Percentiles rank a stretch among this genome's conserved stretches.
Evolutionary conservation across 176 grass and related monocot genomes (phyloP).

Genomic region (Phyllostachys edulis): DNA sequence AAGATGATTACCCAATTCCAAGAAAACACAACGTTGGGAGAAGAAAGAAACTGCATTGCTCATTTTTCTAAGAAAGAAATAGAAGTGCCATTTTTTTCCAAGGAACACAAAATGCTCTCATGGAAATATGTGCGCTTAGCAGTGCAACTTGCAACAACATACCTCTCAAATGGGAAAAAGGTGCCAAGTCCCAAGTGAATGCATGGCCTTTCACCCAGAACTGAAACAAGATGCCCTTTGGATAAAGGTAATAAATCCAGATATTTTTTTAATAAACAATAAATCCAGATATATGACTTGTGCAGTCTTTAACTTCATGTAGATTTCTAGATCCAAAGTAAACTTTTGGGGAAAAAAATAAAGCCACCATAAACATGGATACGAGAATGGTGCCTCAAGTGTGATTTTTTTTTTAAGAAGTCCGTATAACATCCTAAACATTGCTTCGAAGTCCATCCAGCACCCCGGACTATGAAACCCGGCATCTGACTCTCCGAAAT

Average conservation of each 20-base stretch:
- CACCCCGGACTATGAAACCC: too few relatives aligned
- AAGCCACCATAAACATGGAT: not conserved
- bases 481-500: too few relatives aligned
- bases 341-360: not conserved
- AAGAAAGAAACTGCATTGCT: not conserved
- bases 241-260: not conserved
- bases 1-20: not conserved
- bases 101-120: not conserved
- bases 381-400: not conserved
- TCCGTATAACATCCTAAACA: too few relatives aligned
- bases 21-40: not conserved
- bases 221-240: not conserved
- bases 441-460: too few relatives aligned
- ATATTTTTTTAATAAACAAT: too few relatives aligned
- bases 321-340: not conserved
- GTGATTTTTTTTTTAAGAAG: too few relatives aligned
- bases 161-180: conserved; percentile 13
- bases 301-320: not conserved
- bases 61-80: not conserved
- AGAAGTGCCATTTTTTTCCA: not conserved
- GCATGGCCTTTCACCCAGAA: conserved; percentile 6
- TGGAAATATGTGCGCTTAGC: not conserved
- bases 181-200: conserved; percentile 7
- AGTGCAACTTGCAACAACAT: conserved; percentile 9
- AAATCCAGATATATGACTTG: not conserved